These are phyloP conservation scores for Septoria petroselini DNA, from an alignment of 2,329 filamentous ascomycete species.

Conservation along the genomic window DNA sequence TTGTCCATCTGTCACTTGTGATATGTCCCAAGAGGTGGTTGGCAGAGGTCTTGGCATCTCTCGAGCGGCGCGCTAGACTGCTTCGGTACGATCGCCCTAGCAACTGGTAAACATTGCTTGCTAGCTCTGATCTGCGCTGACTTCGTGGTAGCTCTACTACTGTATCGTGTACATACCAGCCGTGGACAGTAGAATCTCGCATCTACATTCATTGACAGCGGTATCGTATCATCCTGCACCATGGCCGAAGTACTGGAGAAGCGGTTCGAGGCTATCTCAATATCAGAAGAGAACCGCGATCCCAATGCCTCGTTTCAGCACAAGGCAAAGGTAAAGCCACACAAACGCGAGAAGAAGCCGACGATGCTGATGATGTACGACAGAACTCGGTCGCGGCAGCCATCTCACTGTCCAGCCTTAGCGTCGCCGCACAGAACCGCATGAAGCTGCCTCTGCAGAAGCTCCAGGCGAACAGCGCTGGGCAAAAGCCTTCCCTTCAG, in stretches of 20 bases:
- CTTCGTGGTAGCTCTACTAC: too few relatives aligned
- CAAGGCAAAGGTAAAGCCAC: conserved; percentile 69
- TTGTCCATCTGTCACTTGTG: too few relatives aligned
- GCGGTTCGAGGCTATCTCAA: conserved; percentile 84
- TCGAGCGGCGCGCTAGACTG: too few relatives aligned
- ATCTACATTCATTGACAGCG: conserved; percentile 26
- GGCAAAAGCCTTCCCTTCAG: conserved; percentile 36
- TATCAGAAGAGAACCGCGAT: conserved; percentile 78
- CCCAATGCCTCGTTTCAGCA: conserved; percentile 49
- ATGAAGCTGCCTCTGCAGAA: conserved; percentile 75
- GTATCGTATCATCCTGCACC: background rate
- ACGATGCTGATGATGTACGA: background rate
- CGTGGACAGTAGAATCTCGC: conserved; percentile 12
- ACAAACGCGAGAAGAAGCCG: conserved; percentile 15
- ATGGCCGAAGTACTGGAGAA: conserved; percentile 69
- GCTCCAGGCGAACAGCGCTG: conserved; percentile 70
- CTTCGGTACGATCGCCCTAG: conserved; percentile 1
- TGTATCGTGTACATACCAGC: background rate
- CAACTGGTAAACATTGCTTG: conserved; percentile 1
- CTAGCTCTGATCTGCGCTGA: background rate
- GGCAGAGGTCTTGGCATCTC: conserved; percentile 8
- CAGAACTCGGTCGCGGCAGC: conserved; percentile 49
- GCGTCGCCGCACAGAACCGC: conserved; percentile 53
- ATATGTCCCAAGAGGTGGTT: too few relatives aligned
- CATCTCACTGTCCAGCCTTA: conserved; percentile 50